A percentile compares a stretch with the other conserved stretches of the same genome.
phyloP scores from a whole-genome alignment of 257 asterid species.

The Solanum piurae region DNA sequence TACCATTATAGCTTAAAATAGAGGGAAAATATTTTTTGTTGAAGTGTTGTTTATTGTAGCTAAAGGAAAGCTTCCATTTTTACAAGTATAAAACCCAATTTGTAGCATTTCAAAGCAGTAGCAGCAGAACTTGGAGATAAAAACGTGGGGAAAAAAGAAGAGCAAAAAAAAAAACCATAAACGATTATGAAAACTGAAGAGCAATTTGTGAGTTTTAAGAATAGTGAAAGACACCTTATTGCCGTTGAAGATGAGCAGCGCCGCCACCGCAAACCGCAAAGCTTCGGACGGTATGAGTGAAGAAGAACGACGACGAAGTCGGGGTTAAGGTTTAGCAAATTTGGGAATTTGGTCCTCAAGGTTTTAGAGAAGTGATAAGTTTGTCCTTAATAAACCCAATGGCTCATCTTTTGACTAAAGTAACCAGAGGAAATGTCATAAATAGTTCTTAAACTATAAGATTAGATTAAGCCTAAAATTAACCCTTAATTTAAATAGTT shows the following conservation, averaged over 20 bases:
- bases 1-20: background rate
- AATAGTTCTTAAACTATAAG: too few relatives aligned
- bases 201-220: background rate
- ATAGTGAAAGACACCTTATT: background rate
- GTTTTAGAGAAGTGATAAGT: background rate
- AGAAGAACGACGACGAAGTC: background rate
- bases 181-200: background rate
- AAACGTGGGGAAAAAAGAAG: background rate
- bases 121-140: background rate
- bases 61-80: background rate
- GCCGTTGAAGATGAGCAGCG: background rate
- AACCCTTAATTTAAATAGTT: too few relatives aligned
- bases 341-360: too few relatives aligned
- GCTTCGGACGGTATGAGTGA: background rate
- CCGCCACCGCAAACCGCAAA: background rate
- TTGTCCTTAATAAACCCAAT: background rate
- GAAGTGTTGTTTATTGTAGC: background rate
- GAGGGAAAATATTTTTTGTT: background rate
- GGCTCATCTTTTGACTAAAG: background rate
- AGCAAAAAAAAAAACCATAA: background rate
- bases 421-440: too few relatives aligned
- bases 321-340: background rate
- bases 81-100: background rate
- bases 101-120: background rate
- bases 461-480: too few relatives aligned